These are phyloP conservation scores for Ajuga reptans DNA, from an alignment of 305 asterid species.

Conservation along the genomic window DNA sequence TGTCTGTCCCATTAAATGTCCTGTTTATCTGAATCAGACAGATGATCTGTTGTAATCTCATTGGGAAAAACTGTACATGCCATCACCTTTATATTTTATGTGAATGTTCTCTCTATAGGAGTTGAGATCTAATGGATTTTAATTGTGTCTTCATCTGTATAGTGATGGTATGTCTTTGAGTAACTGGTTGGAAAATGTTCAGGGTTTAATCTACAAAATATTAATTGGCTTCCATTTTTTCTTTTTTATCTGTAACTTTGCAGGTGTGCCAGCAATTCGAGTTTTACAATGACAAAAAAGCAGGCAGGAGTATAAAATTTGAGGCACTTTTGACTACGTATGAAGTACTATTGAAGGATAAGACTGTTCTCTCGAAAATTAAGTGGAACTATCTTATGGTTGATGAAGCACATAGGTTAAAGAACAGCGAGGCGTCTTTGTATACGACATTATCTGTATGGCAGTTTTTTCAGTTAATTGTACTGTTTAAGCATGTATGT, in stretches of 20 bases:
- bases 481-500: slow-evolving; percentile 6
- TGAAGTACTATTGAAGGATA: slow-evolving; percentile 92
- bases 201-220: background rate
- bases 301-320: slow-evolving; percentile 65
- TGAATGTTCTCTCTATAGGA: background rate
- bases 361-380: slow-evolving; percentile 81
- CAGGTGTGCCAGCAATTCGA: slow-evolving; percentile 97
- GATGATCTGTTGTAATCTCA: slow-evolving; percentile 1
- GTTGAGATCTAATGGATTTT: background rate
- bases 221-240: background rate
- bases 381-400: slow-evolving; percentile 99
- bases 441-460: slow-evolving; percentile 73
- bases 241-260: slow-evolving; percentile 15
- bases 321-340: slow-evolving; percentile 92
- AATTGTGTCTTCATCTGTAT: background rate
- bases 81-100: background rate
- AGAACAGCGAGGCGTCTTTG: slow-evolving; percentile 96
- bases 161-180: slow-evolving; percentile 1
- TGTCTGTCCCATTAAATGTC: background rate
- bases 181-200: background rate
- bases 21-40: background rate
- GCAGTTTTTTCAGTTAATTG: slow-evolving; percentile 14
- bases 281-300: slow-evolving; percentile 67
- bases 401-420: slow-evolving; percentile 98
- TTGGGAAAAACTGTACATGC: background rate